Conservation (phyloP, 1,284 basidiomycete genomes). For the Papiliotrema nemorosa region DNA sequence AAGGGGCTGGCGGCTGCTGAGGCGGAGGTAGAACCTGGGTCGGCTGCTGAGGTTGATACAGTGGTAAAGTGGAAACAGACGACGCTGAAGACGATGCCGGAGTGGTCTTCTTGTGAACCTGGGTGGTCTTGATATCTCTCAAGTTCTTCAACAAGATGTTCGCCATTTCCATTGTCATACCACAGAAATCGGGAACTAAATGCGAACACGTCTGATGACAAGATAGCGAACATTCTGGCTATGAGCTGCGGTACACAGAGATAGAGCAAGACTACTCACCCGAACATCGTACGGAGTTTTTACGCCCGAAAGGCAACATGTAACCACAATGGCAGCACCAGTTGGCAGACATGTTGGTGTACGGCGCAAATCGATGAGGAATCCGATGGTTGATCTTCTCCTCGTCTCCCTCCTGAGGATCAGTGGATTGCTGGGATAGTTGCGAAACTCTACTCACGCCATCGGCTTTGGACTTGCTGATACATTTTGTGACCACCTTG, state of each 20-base stretch:
- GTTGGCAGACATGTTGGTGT: conserved; percentile 96
- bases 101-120: conserved; percentile 38
- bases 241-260: conserved; percentile 6
- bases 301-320: conserved; percentile 94
- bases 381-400: conserved; percentile 99
- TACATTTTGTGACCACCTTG: conserved; percentile 99
- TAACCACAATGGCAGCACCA: conserved; percentile 99
- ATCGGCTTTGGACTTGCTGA: conserved; percentile 91
- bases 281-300: conserved; percentile 91
- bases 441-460: conserved; percentile 56
- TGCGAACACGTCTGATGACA: conserved; percentile 98
- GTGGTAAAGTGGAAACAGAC: conserved; percentile 27
- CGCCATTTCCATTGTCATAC: conserved; percentile 99
- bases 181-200: conserved; percentile 98
- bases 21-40: conserved; percentile 7
- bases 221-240: conserved; percentile 82
- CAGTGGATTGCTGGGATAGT: neutral
- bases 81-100: conserved; percentile 27
- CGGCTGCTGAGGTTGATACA: conserved; percentile 16
- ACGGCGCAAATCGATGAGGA: conserved; percentile 94
- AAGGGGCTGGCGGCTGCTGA: no score
- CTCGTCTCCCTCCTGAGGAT: conserved; percentile 78
- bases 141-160: conserved; percentile 88
- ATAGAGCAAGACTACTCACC: conserved; percentile 33
- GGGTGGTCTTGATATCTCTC: conserved; percentile 64